Evolutionary conservation across 2,329 filamentous ascomycete genomes (phyloP), one percentile per base, ranked within the genome.

Genomic region (Monosporascus sp.): DNA sequence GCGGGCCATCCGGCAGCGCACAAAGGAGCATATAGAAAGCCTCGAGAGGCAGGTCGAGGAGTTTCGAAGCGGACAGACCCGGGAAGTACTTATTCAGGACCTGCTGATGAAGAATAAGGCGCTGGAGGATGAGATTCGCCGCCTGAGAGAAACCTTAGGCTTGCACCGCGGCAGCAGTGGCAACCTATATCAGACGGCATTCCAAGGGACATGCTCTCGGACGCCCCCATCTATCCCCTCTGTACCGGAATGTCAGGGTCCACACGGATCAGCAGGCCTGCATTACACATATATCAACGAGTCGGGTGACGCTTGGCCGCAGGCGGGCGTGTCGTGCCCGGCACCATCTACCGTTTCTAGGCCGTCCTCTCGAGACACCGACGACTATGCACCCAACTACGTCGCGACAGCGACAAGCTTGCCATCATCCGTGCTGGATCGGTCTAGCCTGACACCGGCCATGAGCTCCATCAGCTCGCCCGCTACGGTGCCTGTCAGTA

Each of bases 1-100:
- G 73, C 83, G 91, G 49, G 90, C 89, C 43, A 96, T 96, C 59
- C 81, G 91, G 49, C 89, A 91, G 69, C 82, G 91, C 62, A 96
- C 91, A 40, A 93, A 91, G 74, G 84, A 88, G 65, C 88, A 91
- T 69, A 96, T 96, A 64, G 90, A 94, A 66, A 77, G 77, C 22
- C 76, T 96, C 49, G 89, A 95, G 73, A 78, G 78, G 58, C 84
- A 88, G 61, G 86, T 96, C 56, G 81, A 85, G 52, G 88, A 93
- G 59, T 80, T 95, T 59, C 77, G 78, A 56, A 75, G 72, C 65
- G 71, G 71, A 53, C 73, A 78, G 49, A 73, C 68, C 64, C 72
- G 75, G 49, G 77, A 81, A 60, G 73, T 76, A 58, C 75, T 74
- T n/a, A 70, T 81, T 53, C 77, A 80, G 62, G 75, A 78, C 44